phyloP scores from a whole-genome alignment of 176 grass and related monocot genomes.

The Ensete glaucum region DNA sequence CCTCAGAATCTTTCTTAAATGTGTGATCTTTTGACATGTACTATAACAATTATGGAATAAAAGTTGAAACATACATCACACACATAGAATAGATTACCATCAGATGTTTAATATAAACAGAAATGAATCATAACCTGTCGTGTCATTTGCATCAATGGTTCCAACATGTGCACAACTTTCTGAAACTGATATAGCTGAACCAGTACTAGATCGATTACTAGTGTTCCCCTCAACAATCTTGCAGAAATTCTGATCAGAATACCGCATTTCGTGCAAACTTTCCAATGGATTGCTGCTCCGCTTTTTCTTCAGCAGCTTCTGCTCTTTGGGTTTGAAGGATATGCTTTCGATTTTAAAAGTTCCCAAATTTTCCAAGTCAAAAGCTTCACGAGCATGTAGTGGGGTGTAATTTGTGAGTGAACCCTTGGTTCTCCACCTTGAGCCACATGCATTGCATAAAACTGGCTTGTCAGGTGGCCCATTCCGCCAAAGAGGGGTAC shows the following conservation, averaged over 20 bases:
- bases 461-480: slow-evolving; percentile 84
- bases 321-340: slow-evolving; percentile 17
- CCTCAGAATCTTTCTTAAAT: no score
- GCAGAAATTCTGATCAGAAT: slow-evolving; percentile 55
- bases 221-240: slow-evolving; percentile 46
- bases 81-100: no score
- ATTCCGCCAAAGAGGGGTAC: slow-evolving; percentile 93
- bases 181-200: slow-evolving; percentile 70
- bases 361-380: slow-evolving; percentile 49
- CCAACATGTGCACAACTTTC: slow-evolving; percentile 70
- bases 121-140: slow-evolving; percentile 37
- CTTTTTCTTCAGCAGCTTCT: slow-evolving; percentile 2
- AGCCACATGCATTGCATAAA: slow-evolving; percentile 92
- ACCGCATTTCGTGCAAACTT: not conserved
- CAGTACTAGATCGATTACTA: slow-evolving; percentile 64
- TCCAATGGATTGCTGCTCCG: not conserved
- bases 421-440: slow-evolving; percentile 85
- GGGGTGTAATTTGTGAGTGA: slow-evolving; percentile 82
- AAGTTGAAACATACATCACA: no score
- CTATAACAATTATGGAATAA: no score
- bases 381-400: slow-evolving; percentile 55
- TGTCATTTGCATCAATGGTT: slow-evolving; percentile 49
- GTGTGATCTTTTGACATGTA: no score
- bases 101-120: no score
- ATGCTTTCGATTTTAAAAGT: slow-evolving; percentile 40